phyloP scores from a whole-genome alignment of 140 eudicot species.

The Stevia rebaudiana region DNA sequence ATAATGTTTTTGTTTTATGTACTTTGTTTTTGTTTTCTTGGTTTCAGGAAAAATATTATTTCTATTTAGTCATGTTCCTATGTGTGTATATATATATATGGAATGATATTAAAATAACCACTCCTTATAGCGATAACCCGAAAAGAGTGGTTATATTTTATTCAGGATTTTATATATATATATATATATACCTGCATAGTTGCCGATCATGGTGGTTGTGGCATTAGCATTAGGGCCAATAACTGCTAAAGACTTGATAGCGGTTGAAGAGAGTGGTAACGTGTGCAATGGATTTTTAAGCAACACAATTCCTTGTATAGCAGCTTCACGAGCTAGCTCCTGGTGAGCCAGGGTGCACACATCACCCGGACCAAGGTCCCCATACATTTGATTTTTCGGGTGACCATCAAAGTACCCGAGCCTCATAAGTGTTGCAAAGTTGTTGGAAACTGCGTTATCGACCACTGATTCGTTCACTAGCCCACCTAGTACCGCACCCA shows the following conservation, averaged over 20 bases:
- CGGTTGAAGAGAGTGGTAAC: slow-evolving; percentile 30
- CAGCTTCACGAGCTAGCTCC: slow-evolving; percentile 48
- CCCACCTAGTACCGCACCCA: slow-evolving; percentile 29
- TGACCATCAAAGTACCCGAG: slow-evolving; percentile 48
- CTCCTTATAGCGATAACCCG: too few relatives aligned
- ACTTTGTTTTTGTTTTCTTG: too few relatives aligned
- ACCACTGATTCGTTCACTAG: slow-evolving; percentile 31
- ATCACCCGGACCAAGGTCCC: slow-evolving; percentile 37
- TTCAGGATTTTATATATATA: too few relatives aligned
- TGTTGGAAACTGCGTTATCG: slow-evolving; percentile 34
- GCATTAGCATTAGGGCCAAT: slow-evolving; percentile 47
- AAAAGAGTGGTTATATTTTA: too few relatives aligned
- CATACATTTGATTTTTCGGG: slow-evolving; percentile 33
- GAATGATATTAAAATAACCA: too few relatives aligned
- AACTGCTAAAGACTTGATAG: slow-evolving; percentile 31
- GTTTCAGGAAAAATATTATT: too few relatives aligned
- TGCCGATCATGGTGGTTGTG: slow-evolving; percentile 43
- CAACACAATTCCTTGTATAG: slow-evolving; percentile 48
- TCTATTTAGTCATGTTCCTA: too few relatives aligned
- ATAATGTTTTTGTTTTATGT: too few relatives aligned
- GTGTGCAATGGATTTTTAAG: slow-evolving; percentile 28
- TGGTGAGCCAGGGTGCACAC: slow-evolving; percentile 40
- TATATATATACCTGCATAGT: slow-evolving; percentile 44
- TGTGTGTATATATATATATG: not conserved
- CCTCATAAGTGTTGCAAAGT: slow-evolving; percentile 33